A percentile compares a stretch with the other conserved stretches of the same genome.
Evolutionary conservation across 176 grass and related monocot species (phyloP).

Genomic region (barley (Hordeum vulgare)): DNA sequence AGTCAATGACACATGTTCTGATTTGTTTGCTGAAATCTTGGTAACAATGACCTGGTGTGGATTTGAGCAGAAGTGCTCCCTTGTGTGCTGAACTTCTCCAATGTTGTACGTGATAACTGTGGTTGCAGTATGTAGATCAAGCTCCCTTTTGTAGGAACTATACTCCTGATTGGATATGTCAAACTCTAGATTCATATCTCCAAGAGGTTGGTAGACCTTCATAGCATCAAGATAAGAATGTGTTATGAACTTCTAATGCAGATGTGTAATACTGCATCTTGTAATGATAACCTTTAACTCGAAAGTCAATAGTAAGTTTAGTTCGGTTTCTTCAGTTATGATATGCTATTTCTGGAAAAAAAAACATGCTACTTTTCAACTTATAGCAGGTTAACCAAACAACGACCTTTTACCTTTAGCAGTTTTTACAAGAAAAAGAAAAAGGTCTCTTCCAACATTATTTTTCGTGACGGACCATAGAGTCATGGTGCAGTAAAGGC

Average conservation of each 20-base stretch:
- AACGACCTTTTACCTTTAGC: not conserved
- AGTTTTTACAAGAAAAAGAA: not conserved
- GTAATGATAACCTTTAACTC: not conserved
- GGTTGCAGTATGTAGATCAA: slow-evolving; percentile 58
- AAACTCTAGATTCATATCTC: slow-evolving; percentile 61
- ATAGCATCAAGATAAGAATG: not conserved
- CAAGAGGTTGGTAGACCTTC: slow-evolving; percentile 83
- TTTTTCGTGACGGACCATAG: not conserved
- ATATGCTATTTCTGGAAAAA: not conserved
- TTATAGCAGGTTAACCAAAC: not conserved
- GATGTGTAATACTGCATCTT: not conserved
- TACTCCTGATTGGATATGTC: slow-evolving; percentile 3
- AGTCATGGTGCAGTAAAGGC: not conserved
- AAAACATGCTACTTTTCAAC: not conserved
- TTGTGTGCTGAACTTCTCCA: slow-evolving; percentile 50
- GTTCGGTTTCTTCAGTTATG: not conserved
- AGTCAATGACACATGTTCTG: slow-evolving; percentile 42
- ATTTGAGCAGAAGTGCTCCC: slow-evolving; percentile 71
- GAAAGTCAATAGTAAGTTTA: not conserved
- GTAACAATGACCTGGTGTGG: slow-evolving; percentile 58
- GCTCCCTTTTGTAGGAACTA: slow-evolving; percentile 57
- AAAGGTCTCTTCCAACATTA: not conserved
- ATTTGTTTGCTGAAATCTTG: slow-evolving; percentile 53
- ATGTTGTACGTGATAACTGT: slow-evolving; percentile 37
- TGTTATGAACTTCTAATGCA: slow-evolving; percentile 13